These are phyloP conservation scores for Schizosaccharomyces osmophilus DNA, from an alignment of 805 yeast genomes.

Conservation along the genomic window DNA sequence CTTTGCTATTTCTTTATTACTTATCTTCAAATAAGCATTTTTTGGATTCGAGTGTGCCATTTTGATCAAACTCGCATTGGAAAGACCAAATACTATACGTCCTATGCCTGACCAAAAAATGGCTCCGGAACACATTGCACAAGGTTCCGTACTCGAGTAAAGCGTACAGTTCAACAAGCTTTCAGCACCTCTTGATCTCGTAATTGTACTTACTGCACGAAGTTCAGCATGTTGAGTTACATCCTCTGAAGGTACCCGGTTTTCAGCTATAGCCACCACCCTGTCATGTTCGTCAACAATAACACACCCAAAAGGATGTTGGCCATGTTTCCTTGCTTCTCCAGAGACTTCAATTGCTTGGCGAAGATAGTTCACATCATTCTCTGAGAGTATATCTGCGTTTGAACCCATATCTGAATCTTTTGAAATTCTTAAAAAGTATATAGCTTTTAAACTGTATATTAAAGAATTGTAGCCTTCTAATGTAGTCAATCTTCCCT, in stretches of 20 bases:
- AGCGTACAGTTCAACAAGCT: not conserved
- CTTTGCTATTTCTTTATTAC: not conserved
- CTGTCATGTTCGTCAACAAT: not conserved
- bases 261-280: not conserved
- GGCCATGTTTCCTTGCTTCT: not conserved
- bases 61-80: not conserved
- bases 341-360: not conserved
- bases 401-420: not conserved
- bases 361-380: not conserved
- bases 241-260: not conserved
- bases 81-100: not conserved
- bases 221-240: not conserved
- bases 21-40: not conserved
- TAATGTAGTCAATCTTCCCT: not conserved
- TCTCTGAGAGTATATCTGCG: not conserved
- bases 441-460: too few species aligned
- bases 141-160: not conserved
- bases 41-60: not conserved
- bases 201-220: not conserved
- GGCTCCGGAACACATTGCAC: constrained; percentile 2
- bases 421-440: not conserved
- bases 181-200: not conserved
- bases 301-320: not conserved
- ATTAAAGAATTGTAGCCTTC: too few species aligned
- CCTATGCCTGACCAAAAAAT: constrained; percentile 1